Evolutionary conservation across 805 yeast genomes (phyloP).

Genomic region (Wickerhamiella sergipiensis): DNA sequence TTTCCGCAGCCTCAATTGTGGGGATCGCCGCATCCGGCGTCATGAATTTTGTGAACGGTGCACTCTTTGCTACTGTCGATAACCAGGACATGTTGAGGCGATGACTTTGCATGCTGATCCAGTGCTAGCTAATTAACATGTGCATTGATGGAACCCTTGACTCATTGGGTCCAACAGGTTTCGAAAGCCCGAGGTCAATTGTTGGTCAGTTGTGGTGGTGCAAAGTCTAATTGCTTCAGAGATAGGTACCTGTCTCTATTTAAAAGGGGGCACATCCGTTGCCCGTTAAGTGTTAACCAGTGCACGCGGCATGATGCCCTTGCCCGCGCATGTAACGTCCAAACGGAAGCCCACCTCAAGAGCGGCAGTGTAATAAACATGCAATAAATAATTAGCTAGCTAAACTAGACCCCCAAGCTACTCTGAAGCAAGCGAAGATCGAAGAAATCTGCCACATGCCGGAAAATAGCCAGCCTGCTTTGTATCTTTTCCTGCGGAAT

Average conservation of each 20-base stretch:
- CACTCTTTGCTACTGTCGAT: slow-evolving; percentile 12
- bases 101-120: neutral
- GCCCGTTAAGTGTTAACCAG: too few relatives aligned
- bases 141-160: too few relatives aligned
- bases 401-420: slow-evolving; percentile 4
- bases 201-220: too few relatives aligned
- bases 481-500: slow-evolving; percentile 33
- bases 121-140: neutral
- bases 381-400: neutral
- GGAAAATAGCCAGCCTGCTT: slow-evolving; percentile 35
- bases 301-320: too few relatives aligned
- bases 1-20: slow-evolving; percentile 24
- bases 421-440: slow-evolving; percentile 41
- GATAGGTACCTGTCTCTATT: too few relatives aligned
- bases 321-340: too few relatives aligned
- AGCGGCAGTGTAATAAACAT: too few relatives aligned
- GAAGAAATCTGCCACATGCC: slow-evolving; percentile 44
- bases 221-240: too few relatives aligned
- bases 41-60: slow-evolving; percentile 23
- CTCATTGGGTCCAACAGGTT: too few relatives aligned
- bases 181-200: too few relatives aligned
- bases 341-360: too few relatives aligned
- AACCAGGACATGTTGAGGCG: neutral
- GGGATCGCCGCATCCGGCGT: slow-evolving; percentile 29
- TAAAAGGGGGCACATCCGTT: too few relatives aligned